Conservation (phyloP, 768 basidiomycete genomes). For the Boletellus sp. region DNA sequence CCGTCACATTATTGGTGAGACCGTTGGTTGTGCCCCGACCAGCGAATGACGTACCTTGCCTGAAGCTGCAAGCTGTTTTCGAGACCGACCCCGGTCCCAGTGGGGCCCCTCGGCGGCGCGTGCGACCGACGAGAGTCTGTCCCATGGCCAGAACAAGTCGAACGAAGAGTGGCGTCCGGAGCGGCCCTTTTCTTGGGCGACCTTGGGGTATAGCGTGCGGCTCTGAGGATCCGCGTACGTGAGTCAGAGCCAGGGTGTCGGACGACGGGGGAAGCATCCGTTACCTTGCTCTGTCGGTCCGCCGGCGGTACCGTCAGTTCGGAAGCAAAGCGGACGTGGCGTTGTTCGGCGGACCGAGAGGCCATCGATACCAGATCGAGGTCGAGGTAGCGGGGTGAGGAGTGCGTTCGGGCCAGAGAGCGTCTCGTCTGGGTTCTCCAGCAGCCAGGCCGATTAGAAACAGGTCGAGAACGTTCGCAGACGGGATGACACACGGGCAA, state of each 20-base stretch:
- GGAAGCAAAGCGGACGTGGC: conserved; percentile 33
- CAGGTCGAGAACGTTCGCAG: not conserved
- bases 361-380: conserved; percentile 25
- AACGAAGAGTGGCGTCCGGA: conserved; percentile 31
- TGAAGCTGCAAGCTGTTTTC: not conserved
- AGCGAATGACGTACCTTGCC: conserved; percentile 9
- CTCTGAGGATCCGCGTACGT: conserved; percentile 7
- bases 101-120: not conserved
- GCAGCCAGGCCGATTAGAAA: conserved; percentile 11
- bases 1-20: not conserved
- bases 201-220: conserved; percentile 36
- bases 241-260: too few species aligned
- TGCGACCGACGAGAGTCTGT: conserved; percentile 25
- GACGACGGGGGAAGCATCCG: not conserved
- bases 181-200: conserved; percentile 38
- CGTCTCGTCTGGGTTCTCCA: not conserved
- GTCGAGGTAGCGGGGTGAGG: not conserved
- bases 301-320: conserved; percentile 30
- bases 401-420: too few species aligned
- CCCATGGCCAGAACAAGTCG: conserved; percentile 38
- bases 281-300: conserved; percentile 33
- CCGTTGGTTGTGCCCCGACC: not conserved
- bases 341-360: conserved; percentile 8
- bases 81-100: too few species aligned
- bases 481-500: not conserved